Base-by-base conservation (phyloP, 2,329 filamentous ascomycete species). In the Rachicladosporium sp. region DNA sequence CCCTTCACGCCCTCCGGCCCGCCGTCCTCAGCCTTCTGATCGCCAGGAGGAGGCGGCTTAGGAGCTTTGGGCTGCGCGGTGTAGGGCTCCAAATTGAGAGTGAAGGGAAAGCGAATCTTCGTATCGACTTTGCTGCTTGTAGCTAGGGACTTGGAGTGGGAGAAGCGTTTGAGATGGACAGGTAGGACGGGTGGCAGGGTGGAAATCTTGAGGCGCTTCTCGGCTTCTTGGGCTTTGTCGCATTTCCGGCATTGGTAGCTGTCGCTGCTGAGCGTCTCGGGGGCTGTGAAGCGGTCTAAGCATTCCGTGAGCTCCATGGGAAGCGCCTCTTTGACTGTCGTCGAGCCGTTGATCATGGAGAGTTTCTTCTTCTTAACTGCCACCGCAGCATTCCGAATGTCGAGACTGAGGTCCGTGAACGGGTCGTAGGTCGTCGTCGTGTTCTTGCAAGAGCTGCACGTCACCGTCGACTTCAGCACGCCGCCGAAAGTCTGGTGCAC, bases 401-500 rank as follows among this genome's bases (percentile, higher is more conserved):
- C 87, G 5, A 96, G 69, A 55, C 82, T 91, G 8, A 96, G 74
- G 57, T 95, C 89, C 51, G 94, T 77, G 59, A 95, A 91, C 0
- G 86, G 88, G 55, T 96, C 86, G 32, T 86, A 75, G 1, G 86
- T 80, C 45, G 82, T 80, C 1, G 84, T 93, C 13, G 81, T 76
- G 49, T 87, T 88, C 43, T 78, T 73, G 61, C 89, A 96, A 51
- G 81, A 82, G 54, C 86, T 81, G 61, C 89, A 98, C 11, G 85
- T 94, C 31, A 93, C 89, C 12, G 82, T 89, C 55, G 81, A 91
- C 52, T 85, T 83, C 44, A 93, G 76, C 57, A 93, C 89, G 44
- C 91, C 91, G 58, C 89, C 93, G 55, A 95, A 95, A 0, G 85
- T 88, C 56, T 89, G 83, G 59, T 96, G 91, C 50, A 96, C 82